Evolutionary conservation across 352 stramenopile genomes (phyloP), one percentile per base, ranked within the genome.

Genomic region (Pilasporangium apinafurcum): DNA sequence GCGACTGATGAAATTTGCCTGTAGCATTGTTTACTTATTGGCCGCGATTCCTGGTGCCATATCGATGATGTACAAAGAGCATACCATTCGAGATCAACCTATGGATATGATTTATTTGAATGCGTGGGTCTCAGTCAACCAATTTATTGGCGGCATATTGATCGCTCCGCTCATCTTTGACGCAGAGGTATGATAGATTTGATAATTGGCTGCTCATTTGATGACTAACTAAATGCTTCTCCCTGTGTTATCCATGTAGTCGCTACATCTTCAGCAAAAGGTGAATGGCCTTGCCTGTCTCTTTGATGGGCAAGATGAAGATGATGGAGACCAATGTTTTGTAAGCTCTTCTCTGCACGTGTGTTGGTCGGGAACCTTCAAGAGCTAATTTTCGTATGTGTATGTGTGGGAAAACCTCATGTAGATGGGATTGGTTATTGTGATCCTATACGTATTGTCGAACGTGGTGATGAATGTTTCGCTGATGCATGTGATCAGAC

Each of bases 51-150:
- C 81, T 8, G 80, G 77, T 2, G 64, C 83, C 0, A 31, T 92
- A n/a, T 92, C 80, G 9, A 90, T 92, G 69, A 52, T 92, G 30
- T 94, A 94, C 59, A 94, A 94, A 39, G 83, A 94, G 44, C 74
- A 65, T 8, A 53, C 73, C 10, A 90, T 94, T 51, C 71, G 75
- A 21, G 65, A 87, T 36, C 78, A 90, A 37, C 83, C 83, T 24
- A 86, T 94, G 71, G 76, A 94, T 45, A 86, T 92, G 62, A 70
- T 80, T 26, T 94, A 94, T 43, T 56, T 94, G 20, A 94, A 94
- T 31, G 81, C 83, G 0, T 94, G 83, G 83, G 80, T 94, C 17
- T 71, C 78, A 1, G 71, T 92, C 4, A 90, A 89, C 48, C 80
- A 94, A 41, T 92, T 94, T 44, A 70, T 95, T 41, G 75, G 65